Conservation (phyloP, 2,329 filamentous ascomycete species). For the Helotiales sp. region DNA sequence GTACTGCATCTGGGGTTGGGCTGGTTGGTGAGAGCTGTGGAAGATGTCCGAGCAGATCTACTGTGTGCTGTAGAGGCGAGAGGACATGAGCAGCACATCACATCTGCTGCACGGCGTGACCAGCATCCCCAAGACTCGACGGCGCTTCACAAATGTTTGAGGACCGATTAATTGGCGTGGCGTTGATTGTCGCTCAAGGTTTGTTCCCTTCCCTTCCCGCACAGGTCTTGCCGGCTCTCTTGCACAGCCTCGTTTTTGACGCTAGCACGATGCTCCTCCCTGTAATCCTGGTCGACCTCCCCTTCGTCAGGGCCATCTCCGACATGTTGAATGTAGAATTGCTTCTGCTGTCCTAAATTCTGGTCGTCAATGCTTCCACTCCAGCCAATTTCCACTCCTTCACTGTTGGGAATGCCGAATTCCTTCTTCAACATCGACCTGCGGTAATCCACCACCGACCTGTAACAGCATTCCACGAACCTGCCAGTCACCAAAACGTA, state of each 20-base stretch:
- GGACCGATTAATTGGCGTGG: neutral
- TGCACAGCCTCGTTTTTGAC: neutral
- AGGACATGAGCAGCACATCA: too few species aligned
- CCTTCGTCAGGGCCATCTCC: neutral
- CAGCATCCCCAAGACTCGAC: neutral
- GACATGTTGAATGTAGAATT: neutral
- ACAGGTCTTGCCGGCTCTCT: neutral
- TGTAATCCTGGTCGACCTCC: neutral
- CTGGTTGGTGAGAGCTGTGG: too few species aligned
- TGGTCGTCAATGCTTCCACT: neutral
- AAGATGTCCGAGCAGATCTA: too few species aligned
- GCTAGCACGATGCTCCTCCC: neutral
- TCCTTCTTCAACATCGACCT: neutral
- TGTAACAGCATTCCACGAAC: constrained; percentile 8
- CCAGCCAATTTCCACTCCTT: neutral
- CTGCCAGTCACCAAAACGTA: constrained; percentile 2
- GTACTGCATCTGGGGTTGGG: neutral
- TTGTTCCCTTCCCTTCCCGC: neutral
- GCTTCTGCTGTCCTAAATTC: neutral
- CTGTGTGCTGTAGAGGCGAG: too few species aligned
- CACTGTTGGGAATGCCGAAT: neutral
- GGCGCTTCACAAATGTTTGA: constrained; percentile 1
- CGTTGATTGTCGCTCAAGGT: neutral
- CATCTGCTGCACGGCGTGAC: too few species aligned
- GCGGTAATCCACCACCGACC: constrained; percentile 1